These are phyloP conservation scores for Fistulinella prunicolor DNA, from an alignment of 768 basidiomycete genomes.

Conservation along the genomic window DNA sequence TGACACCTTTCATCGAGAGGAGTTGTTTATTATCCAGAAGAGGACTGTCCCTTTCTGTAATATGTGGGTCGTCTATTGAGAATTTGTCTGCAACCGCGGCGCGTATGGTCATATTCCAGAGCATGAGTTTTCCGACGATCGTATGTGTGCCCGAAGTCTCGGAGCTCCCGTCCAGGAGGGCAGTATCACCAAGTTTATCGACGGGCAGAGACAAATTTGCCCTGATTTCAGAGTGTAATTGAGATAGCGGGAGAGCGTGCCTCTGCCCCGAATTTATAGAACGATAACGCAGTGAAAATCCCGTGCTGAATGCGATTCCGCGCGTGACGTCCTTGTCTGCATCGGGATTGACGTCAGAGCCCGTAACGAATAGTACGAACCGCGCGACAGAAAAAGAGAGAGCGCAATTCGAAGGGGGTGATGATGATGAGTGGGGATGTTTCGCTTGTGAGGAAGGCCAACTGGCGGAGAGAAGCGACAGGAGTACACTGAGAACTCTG, in stretches of 20 bases:
- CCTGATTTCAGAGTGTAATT: conserved; percentile 43
- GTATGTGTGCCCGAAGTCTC: conserved; percentile 34
- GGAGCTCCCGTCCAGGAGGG: conserved; percentile 39
- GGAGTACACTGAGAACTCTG: conserved; percentile 48
- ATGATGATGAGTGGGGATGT: conserved; percentile 27
- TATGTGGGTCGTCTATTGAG: conserved; percentile 63
- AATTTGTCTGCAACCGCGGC: conserved; percentile 64
- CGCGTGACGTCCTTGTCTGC: conserved; percentile 64
- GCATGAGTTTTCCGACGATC: conserved; percentile 41
- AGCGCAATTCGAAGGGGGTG: conserved; percentile 54
- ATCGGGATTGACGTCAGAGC: conserved; percentile 76
- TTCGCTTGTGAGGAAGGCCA: conserved; percentile 9
- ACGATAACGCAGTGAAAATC: conserved; percentile 54
- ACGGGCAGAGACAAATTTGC: conserved; percentile 52
- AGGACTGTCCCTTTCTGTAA: conserved; percentile 52
- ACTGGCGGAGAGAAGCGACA: conserved; percentile 37
- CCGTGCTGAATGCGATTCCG: conserved; percentile 60
- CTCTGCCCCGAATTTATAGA: conserved; percentile 34
- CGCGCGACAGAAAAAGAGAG: conserved; percentile 57
- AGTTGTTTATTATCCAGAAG: conserved; percentile 40
- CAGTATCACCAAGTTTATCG: conserved; percentile 47
- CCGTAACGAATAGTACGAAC: conserved; percentile 66
- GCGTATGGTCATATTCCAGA: conserved; percentile 52
- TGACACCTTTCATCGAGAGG: conserved; percentile 38
- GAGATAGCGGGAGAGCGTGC: conserved; percentile 17